These are phyloP conservation scores for Lactarius sp. DNA, from an alignment of 768 basidiomycete genomes.

Conservation along the genomic window DNA sequence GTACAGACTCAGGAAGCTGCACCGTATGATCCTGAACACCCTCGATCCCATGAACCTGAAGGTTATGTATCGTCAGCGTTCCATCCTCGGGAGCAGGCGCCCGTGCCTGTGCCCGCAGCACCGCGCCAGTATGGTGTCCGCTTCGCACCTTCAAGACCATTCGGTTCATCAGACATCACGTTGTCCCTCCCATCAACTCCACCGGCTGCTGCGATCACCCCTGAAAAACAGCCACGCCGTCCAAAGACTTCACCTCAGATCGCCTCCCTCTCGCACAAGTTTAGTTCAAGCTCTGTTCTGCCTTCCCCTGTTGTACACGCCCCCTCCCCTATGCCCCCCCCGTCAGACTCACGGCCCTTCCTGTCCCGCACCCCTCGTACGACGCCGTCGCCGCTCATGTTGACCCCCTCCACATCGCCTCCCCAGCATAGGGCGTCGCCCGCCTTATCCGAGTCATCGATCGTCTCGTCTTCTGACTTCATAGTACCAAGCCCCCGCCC, in stretches of 20 bases:
- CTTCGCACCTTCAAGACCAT: slow-evolving; percentile 21
- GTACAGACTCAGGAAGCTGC: neutral
- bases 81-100: neutral
- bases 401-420: slow-evolving; percentile 7
- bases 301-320: slow-evolving; percentile 1
- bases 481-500: slow-evolving; percentile 23
- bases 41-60: neutral
- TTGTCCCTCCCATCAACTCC: neutral
- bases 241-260: slow-evolving; percentile 9
- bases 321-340: neutral
- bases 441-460: slow-evolving; percentile 15
- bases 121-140: slow-evolving; percentile 9
- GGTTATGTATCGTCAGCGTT: neutral
- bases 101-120: neutral
- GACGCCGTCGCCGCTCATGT: slow-evolving; percentile 8
- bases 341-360: slow-evolving; percentile 1
- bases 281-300: neutral
- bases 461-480: slow-evolving; percentile 23
- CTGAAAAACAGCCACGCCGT: neutral
- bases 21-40: neutral
- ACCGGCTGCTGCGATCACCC: neutral
- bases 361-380: neutral
- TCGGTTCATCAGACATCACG: slow-evolving; percentile 3
- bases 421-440: slow-evolving; percentile 4
- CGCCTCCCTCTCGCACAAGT: neutral